Evolutionary conservation across 2,329 filamentous ascomycete species (phyloP).

Genomic region (Pseudocercospora fijiensis): DNA sequence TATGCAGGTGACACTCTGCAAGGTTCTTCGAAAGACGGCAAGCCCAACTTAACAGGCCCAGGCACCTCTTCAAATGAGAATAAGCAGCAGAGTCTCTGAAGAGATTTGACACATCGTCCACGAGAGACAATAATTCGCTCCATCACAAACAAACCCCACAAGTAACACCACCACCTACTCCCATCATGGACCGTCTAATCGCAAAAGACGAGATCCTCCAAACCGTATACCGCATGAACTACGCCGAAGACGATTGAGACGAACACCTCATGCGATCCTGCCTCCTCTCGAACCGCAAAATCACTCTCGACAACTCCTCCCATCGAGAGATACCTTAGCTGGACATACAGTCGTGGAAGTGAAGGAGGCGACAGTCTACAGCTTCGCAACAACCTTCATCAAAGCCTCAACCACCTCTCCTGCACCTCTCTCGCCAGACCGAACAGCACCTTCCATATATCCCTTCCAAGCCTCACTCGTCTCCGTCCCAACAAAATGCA

Average conservation of each 20-base stretch:
- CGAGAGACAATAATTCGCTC: not conserved
- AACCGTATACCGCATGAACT: not conserved
- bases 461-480: constrained; percentile 53
- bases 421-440: constrained; percentile 50
- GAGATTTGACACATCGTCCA: not conserved
- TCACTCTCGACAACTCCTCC: constrained; percentile 1
- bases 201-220: not conserved
- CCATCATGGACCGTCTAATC: not conserved
- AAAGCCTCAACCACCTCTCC: constrained; percentile 42
- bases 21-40: not conserved
- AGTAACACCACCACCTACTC: not conserved
- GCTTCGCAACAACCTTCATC: constrained; percentile 10
- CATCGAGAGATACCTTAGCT: too few species aligned
- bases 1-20: too few species aligned
- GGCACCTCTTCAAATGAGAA: not conserved
- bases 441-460: constrained; percentile 58
- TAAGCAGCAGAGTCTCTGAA: too few species aligned
- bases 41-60: not conserved
- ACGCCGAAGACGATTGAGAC: not conserved
- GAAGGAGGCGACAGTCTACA: too few species aligned
- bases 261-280: not conserved
- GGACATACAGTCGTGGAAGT: too few species aligned
- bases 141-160: not conserved
- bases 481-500: constrained; percentile 57
- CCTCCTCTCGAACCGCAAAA: not conserved